Conservation (phyloP, 2,329 filamentous ascomycete genomes). For the Polychaeton citri region DNA sequence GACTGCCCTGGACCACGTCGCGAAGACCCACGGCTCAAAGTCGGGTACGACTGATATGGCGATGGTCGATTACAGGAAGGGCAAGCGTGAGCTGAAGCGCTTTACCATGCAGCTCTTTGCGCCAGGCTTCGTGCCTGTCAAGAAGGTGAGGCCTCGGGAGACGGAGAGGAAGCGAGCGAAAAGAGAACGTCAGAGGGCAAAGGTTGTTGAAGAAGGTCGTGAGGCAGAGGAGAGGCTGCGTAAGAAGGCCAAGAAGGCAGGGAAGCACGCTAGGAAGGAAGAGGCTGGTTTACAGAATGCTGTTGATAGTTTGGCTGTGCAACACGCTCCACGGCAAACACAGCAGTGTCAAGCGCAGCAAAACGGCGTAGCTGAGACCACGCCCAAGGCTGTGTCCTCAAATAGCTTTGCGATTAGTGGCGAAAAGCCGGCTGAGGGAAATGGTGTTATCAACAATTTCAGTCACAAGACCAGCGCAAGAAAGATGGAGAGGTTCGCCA, state of each 20-base stretch:
- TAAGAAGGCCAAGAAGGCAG: constrained; percentile 2
- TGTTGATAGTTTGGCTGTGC: too few relatives aligned
- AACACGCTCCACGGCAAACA: too few relatives aligned
- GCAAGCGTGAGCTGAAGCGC: background rate
- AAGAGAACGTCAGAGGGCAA: constrained; percentile 9
- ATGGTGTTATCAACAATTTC: background rate
- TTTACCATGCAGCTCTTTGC: background rate
- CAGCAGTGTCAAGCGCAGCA: background rate
- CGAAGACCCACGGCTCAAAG: background rate
- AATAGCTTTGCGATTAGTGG: too few relatives aligned
- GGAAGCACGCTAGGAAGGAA: constrained; percentile 3
- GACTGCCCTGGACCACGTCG: background rate
- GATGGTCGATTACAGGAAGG: background rate
- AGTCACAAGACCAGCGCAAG: constrained; percentile 6
- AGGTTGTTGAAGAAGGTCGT: constrained; percentile 3
- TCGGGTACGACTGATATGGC: background rate
- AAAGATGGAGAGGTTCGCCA: constrained; percentile 19
- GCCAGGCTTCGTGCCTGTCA: background rate
- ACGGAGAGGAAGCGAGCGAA: constrained; percentile 8
- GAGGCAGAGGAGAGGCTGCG: constrained; percentile 3
- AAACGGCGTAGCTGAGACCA: background rate
- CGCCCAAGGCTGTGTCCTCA: too few relatives aligned
- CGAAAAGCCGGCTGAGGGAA: background rate
- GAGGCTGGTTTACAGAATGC: too few relatives aligned
- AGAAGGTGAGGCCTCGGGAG: constrained; percentile 2